These are phyloP conservation scores for Cryptococcus hybrid DNA, from an alignment of 1,284 basidiomycete species.

Conservation along the genomic window DNA sequence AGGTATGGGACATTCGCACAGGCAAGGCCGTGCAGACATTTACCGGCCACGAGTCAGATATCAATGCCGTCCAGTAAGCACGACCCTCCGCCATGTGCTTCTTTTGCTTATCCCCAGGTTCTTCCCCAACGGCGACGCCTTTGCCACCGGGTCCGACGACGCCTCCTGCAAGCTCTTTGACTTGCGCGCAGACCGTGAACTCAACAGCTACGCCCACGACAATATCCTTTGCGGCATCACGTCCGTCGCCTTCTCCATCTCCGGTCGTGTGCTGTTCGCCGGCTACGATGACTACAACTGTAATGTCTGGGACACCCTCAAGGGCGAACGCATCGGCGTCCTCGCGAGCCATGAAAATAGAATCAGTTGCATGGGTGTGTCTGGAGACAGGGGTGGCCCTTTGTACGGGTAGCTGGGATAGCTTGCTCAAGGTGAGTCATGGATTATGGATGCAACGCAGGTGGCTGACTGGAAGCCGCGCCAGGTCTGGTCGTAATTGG, in stretches of 20 bases:
- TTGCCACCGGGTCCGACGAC: conserved; percentile 98
- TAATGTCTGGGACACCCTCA: conserved; percentile 99
- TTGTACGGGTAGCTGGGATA: conserved; percentile 98
- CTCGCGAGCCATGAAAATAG: conserved; percentile 97
- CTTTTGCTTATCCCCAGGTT: conserved; percentile 70
- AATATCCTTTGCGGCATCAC: conserved; percentile 99
- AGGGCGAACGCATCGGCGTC: conserved; percentile 95
- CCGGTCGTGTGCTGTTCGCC: conserved; percentile 94
- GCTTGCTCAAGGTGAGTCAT: conserved; percentile 78
- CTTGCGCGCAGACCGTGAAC: conserved; percentile 92
- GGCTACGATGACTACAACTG: conserved; percentile 99
- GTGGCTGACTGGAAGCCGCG: background rate
- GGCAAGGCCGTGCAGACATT: conserved; percentile 98
- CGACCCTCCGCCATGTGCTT: conserved; percentile 76
- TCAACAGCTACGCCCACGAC: conserved; percentile 96
- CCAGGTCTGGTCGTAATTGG: conserved; percentile 1
- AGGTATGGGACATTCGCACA: conserved; percentile 97
- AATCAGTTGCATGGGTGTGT: conserved; percentile 94
- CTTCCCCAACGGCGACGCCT: conserved; percentile 98
- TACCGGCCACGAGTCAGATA: conserved; percentile 97
- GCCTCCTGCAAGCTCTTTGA: conserved; percentile 98
- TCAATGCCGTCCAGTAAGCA: conserved; percentile 94
- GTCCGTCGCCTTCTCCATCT: conserved; percentile 95
- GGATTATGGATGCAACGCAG: too few relatives aligned
- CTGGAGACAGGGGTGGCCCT: conserved; percentile 93